These are phyloP conservation scores for Candida lessepsii DNA, from an alignment of 805 yeast genomes.

Conservation along the genomic window DNA sequence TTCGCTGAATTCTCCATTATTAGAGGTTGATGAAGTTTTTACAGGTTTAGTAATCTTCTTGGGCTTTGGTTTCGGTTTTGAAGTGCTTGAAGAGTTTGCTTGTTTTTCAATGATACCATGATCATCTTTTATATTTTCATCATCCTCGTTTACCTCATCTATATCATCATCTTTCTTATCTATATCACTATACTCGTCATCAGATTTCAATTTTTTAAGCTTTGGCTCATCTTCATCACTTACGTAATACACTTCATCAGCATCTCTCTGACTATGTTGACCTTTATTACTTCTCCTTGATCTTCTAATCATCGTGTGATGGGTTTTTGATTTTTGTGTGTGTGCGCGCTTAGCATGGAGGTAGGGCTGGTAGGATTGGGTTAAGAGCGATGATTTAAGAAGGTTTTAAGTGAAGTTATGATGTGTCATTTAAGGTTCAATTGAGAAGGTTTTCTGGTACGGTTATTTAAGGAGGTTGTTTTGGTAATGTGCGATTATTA, in stretches of 20 bases:
- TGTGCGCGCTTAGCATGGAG: neutral
- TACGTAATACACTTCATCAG: slow-evolving; percentile 10
- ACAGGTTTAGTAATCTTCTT: slow-evolving; percentile 1
- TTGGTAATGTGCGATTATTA: too few relatives aligned
- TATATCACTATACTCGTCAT: slow-evolving; percentile 1
- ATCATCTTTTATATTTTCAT: slow-evolving; percentile 5
- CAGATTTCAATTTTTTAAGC: slow-evolving; percentile 7
- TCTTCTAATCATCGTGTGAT: slow-evolving; percentile 28
- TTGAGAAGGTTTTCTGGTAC: too few relatives aligned
- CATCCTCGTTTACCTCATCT: neutral
- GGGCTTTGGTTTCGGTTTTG: neutral
- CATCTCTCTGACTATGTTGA: slow-evolving; percentile 30
- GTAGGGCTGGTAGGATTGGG: too few relatives aligned
- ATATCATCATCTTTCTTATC: slow-evolving; percentile 12
- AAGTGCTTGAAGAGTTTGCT: slow-evolving; percentile 1
- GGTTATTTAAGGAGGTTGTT: too few relatives aligned
- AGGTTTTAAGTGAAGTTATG: too few relatives aligned
- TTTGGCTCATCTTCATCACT: slow-evolving; percentile 12
- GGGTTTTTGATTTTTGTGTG: too few relatives aligned
- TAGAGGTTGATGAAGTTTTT: neutral
- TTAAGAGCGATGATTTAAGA: too few relatives aligned
- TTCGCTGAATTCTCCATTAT: slow-evolving; percentile 2
- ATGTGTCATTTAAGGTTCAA: too few relatives aligned
- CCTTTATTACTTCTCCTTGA: slow-evolving; percentile 41
- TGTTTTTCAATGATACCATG: neutral